phyloP scores from a whole-genome alignment of 129 eudicot genomes.

The Flaveria brownii region DNA sequence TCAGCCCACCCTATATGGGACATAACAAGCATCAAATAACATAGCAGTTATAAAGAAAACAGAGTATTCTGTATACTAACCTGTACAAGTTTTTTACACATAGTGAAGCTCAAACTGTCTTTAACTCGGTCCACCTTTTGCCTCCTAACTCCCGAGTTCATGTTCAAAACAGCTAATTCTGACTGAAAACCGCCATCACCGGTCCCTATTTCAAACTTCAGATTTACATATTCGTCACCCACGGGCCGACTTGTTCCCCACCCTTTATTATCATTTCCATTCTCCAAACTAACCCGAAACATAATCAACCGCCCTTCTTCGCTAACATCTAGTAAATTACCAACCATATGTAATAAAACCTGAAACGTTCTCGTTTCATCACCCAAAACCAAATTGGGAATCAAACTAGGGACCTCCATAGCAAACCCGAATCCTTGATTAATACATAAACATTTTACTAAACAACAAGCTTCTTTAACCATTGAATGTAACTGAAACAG shows the following conservation, averaged over 20 bases:
- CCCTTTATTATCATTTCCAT: conserved; percentile 45
- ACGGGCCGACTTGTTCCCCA: conserved; percentile 61
- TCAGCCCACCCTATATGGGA: background rate
- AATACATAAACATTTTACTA: conserved; percentile 68
- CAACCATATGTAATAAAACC: conserved; percentile 81
- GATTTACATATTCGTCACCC: conserved; percentile 46
- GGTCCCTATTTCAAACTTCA: conserved; percentile 67
- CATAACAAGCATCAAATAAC: conserved; percentile 15
- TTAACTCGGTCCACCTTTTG: conserved; percentile 39
- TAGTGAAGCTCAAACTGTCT: conserved; percentile 77
- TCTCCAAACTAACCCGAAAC: conserved; percentile 54
- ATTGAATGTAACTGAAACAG: conserved; percentile 64
- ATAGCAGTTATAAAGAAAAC: conserved; percentile 15
- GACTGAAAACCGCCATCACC: conserved; percentile 47
- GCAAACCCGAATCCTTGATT: conserved; percentile 59
- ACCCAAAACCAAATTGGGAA: conserved; percentile 73
- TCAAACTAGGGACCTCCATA: conserved; percentile 48
- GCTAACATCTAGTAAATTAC: conserved; percentile 58
- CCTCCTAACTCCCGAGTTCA: conserved; percentile 43
- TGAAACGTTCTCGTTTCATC: conserved; percentile 85
- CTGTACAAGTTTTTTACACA: conserved; percentile 90
- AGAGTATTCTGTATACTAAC: conserved; percentile 45
- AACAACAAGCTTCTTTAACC: conserved; percentile 81
- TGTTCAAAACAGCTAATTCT: conserved; percentile 35
- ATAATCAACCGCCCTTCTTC: conserved; percentile 46